Base-by-base conservation (phyloP, 257 asterid genomes). In the Ophiorrhiza pumila region DNA sequence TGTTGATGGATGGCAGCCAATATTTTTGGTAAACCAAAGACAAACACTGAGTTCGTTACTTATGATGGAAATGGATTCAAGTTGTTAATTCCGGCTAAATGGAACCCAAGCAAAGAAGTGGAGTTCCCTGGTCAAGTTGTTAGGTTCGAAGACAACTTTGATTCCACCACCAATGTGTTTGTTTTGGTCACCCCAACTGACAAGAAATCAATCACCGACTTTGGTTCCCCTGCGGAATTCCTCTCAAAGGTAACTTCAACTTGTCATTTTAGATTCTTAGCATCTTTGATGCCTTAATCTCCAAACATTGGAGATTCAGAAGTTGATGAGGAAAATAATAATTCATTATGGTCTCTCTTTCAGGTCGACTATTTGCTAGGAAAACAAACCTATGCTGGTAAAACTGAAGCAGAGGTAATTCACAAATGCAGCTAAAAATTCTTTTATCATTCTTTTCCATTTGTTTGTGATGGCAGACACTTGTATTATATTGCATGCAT, bases 321-420 rank as follows among this genome's bases (percentile, higher is more conserved):
- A 62, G n/a, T 8, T 64, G 11, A 13, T 64, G 45, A 6, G 27
- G 69, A 64, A 39, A 31, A 32, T n/a, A 22, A 8, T 49, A 3
- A 37, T 65, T 69, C 52, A 69, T 37, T 4, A 5, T 55, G 20
- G 9, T 10, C 23, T 23, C 70, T 69, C 41, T 65, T 57, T 59
- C 88, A 94, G 99, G 96, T 94, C 83, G 95, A 94, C 82, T 94
- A 83, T 71, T 80, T 94, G 80, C 90, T 94, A 1, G 99, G 97
- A 20, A 91, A 90, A 76, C 96, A 88, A 77, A 84, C 89, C 57
- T 94, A 90, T 83, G 85, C 71, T n/a, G 97, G 97, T 23, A 78
- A 87, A 79, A 94, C 99, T 56, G 95, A 87, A 61, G 47, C 99
- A 14, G 97, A 91, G 97, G 98, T 94, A 87, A 74, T 41, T 59